Conservation (phyloP, 371 early-diverging fungal genomes). For the Fennellomyces sp. region DNA sequence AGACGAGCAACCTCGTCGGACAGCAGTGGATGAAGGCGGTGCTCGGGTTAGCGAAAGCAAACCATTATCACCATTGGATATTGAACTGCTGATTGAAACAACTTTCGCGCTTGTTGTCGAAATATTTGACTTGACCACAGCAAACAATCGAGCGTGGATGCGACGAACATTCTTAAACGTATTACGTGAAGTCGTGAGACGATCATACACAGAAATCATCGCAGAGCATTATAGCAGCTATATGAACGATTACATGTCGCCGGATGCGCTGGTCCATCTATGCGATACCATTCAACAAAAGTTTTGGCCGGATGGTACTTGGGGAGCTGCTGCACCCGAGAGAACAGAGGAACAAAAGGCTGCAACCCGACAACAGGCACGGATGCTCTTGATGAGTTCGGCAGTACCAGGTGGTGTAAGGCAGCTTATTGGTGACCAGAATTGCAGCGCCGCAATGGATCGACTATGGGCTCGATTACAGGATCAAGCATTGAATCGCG, state of each 20-base stretch:
- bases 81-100: conserved; percentile 51
- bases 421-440: conserved; percentile 53
- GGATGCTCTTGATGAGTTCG: conserved; percentile 29
- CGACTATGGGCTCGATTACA: conserved; percentile 48
- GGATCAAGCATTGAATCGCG: conserved; percentile 39
- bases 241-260: conserved; percentile 34
- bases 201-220: conserved; percentile 48
- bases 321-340: conserved; percentile 1
- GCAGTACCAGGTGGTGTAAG: conserved; percentile 43
- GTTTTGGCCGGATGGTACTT: conserved; percentile 44
- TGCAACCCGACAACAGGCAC: conserved; percentile 27
- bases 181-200: conserved; percentile 45
- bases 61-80: conserved; percentile 39
- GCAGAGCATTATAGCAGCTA: conserved; percentile 42
- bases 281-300: conserved; percentile 30
- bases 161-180: conserved; percentile 44
- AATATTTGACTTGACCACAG: conserved; percentile 45
- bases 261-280: conserved; percentile 33
- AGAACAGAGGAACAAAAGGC: conserved; percentile 39
- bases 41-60: conserved; percentile 6
- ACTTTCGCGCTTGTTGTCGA: conserved; percentile 50
- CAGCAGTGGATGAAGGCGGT: background rate
- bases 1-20: background rate
- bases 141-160: conserved; percentile 54
- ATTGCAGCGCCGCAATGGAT: conserved; percentile 49